These are phyloP conservation scores for Ceratocystis papillata DNA, from an alignment of 2,329 filamentous ascomycete genomes.

Conservation along the genomic window DNA sequence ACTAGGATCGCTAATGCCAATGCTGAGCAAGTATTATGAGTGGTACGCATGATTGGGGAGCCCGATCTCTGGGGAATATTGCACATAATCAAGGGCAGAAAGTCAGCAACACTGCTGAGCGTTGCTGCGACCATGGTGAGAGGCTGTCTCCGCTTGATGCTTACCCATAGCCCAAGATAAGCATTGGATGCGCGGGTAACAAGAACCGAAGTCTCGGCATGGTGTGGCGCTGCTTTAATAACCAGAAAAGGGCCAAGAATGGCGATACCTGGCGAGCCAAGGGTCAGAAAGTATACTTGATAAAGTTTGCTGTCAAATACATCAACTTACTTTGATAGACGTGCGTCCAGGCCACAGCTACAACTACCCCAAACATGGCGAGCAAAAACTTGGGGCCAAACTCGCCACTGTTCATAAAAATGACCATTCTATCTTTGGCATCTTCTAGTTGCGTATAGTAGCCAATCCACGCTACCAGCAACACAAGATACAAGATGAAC, in stretches of 20 bases:
- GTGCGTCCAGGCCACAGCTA: conserved; percentile 15
- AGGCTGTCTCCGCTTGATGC: conserved; percentile 16
- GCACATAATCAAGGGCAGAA: conserved; percentile 20
- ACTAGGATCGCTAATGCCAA: conserved; percentile 19
- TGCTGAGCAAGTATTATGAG: conserved; percentile 14
- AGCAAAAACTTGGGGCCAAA: conserved; percentile 20
- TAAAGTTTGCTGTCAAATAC: background rate
- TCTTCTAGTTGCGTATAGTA: conserved; percentile 17
- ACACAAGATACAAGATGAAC: conserved; percentile 16
- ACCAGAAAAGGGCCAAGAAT: conserved; percentile 26
- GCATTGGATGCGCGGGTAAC: conserved; percentile 21
- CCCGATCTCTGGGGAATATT: conserved; percentile 21
- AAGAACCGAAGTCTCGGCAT: conserved; percentile 16
- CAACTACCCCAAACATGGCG: conserved; percentile 18
- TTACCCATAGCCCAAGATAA: conserved; percentile 17
- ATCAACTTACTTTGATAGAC: conserved; percentile 18
- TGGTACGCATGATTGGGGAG: conserved; percentile 4
- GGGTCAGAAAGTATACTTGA: background rate
- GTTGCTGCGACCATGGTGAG: conserved; percentile 6
- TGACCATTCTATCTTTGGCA: background rate
- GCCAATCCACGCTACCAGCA: conserved; percentile 15
- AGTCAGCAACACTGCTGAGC: conserved; percentile 18
- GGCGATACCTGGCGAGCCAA: conserved; percentile 22
- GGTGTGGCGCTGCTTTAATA: conserved; percentile 24
- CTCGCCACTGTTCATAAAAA: conserved; percentile 21